A percentile compares a stretch with the other conserved stretches of the same genome.
These are phyloP conservation scores for Fusarium fracticaudum DNA, from an alignment of 2,329 filamentous ascomycete species.

Conservation along the genomic window DNA sequence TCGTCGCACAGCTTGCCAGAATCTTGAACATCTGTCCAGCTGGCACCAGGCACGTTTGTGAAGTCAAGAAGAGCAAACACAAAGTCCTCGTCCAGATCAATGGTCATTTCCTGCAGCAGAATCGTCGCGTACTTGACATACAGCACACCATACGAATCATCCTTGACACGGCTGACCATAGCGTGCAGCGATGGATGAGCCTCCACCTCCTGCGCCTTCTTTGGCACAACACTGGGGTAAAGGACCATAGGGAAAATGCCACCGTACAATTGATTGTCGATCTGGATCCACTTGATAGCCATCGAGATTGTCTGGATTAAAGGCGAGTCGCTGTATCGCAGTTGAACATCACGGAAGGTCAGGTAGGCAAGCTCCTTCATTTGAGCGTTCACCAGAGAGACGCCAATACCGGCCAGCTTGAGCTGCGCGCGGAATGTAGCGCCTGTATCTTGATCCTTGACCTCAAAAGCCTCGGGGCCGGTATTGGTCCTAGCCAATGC, in stretches of 20 bases:
- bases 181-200: conserved; percentile 93
- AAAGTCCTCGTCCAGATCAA: conserved; percentile 98
- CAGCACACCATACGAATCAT: conserved; percentile 95
- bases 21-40: conserved; percentile 74
- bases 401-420: conserved; percentile 86
- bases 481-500: conserved; percentile 59
- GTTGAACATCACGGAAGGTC: conserved; percentile 88
- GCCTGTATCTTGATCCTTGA: conserved; percentile 89
- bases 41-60: conserved; percentile 88
- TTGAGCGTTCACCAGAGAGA: conserved; percentile 93
- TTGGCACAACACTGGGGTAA: conserved; percentile 97
- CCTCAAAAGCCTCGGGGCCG: conserved; percentile 77
- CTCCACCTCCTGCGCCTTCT: conserved; percentile 95
- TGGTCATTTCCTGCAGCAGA: conserved; percentile 95
- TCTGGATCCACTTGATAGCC: conserved; percentile 97
- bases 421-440: conserved; percentile 91
- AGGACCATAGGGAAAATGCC: conserved; percentile 97
- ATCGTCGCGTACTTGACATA: conserved; percentile 99
- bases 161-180: conserved; percentile 93
- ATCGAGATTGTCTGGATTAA: conserved; percentile 91
- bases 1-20: conserved; percentile 91
- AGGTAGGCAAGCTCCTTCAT: conserved; percentile 92
- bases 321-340: conserved; percentile 92
- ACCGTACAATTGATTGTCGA: conserved; percentile 98
- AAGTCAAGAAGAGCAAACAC: conserved; percentile 97